Percentiles rank a stretch among this genome's conserved stretches.
Evolutionary conservation across 306 rosid species (phyloP).

Genomic region (Alnus rubra): DNA sequence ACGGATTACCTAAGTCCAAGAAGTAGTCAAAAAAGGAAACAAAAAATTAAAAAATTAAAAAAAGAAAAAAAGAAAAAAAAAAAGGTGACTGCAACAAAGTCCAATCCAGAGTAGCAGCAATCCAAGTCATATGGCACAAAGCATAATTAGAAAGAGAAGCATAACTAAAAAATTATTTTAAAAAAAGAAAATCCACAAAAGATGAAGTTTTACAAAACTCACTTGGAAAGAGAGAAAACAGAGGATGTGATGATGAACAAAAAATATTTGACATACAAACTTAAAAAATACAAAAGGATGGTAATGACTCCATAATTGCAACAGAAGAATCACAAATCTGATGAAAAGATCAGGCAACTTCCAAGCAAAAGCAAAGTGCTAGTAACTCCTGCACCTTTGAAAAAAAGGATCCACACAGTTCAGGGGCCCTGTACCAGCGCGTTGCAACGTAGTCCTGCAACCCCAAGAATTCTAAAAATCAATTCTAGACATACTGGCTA

Average conservation of each 20-base stretch:
- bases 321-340: neutral
- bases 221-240: neutral
- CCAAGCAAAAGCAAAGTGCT: conserved; percentile 4
- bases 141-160: neutral
- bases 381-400: conserved; percentile 69
- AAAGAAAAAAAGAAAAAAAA: neutral
- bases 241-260: neutral
- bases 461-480: conserved; percentile 29
- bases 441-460: conserved; percentile 96
- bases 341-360: conserved; percentile 16
- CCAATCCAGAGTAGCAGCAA: neutral
- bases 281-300: neutral
- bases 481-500: neutral
- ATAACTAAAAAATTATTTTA: neutral
- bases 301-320: neutral
- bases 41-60: too few relatives aligned
- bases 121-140: neutral
- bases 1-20: neutral
- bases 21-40: neutral
- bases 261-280: neutral
- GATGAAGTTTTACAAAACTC: neutral
- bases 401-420: conserved; percentile 96
- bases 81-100: neutral
- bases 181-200: neutral
- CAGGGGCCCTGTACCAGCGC: conserved; percentile 99